Conservation (phyloP, 106 monocot species). For the Dactylorhiza incarnata region DNA sequence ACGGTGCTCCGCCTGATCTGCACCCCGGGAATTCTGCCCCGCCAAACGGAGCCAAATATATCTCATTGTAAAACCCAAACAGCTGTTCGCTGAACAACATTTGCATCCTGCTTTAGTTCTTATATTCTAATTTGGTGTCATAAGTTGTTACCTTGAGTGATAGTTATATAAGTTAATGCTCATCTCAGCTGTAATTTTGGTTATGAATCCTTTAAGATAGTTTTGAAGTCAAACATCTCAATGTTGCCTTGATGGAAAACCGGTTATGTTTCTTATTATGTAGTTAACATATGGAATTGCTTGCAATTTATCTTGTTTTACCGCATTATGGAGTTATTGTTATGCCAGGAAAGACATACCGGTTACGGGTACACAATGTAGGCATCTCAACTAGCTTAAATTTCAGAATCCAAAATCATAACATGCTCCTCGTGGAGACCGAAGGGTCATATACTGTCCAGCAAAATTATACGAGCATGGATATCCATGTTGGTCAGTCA, state of each 20-base stretch:
- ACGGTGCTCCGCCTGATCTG: too few species aligned
- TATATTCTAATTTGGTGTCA: neutral
- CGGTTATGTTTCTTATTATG: neutral
- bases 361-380: slow-evolving; percentile 82
- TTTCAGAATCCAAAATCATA: slow-evolving; percentile 94
- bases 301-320: neutral
- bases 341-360: slow-evolving; percentile 74
- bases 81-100: neutral
- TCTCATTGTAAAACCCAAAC: too few species aligned
- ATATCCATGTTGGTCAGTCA: slow-evolving; percentile 96
- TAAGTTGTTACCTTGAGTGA: neutral
- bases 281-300: neutral
- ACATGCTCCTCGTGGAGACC: slow-evolving; percentile 88
- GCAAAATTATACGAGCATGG: slow-evolving; percentile 86
- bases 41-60: too few species aligned
- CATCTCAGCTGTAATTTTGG: neutral
- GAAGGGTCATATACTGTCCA: slow-evolving; percentile 95
- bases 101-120: neutral
- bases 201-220: neutral
- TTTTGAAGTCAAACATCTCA: neutral
- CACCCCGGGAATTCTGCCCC: too few species aligned
- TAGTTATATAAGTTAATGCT: neutral
- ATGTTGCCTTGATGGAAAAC: neutral
- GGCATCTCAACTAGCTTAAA: slow-evolving; percentile 85
- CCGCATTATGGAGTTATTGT: neutral